Percentiles rank a stretch among this genome's conserved stretches.
Conservation (phyloP, 352 stramenopile species). For the Phytophthora hibernalis region DNA sequence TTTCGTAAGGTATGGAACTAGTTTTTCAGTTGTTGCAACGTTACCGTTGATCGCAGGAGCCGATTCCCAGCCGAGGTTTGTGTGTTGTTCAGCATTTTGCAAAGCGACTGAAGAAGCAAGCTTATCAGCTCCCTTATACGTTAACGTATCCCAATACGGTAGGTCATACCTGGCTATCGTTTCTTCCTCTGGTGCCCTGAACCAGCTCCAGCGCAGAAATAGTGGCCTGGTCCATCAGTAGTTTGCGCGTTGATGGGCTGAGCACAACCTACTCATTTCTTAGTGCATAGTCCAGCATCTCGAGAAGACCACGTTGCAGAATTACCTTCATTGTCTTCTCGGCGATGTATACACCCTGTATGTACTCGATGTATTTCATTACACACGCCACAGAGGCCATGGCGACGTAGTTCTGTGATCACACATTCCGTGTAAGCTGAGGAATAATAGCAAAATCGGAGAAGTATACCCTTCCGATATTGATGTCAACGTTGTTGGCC, state of each 20-base stretch:
- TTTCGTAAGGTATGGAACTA: not conserved
- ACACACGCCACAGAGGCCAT: constrained; percentile 84
- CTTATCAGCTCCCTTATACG: not conserved
- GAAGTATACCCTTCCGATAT: constrained; percentile 67
- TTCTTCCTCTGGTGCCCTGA: constrained; percentile 61
- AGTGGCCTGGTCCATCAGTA: constrained; percentile 88
- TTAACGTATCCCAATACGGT: not conserved
- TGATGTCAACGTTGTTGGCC: constrained; percentile 84
- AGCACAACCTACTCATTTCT: constrained; percentile 59
- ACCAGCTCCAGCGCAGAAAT: constrained; percentile 78
- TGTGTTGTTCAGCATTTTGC: constrained; percentile 80
- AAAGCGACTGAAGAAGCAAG: constrained; percentile 61
- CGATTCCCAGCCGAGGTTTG: constrained; percentile 80
- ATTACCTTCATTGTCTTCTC: constrained; percentile 83
- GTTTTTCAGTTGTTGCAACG: not conserved
- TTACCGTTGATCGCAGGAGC: constrained; percentile 79
- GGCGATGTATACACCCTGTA: constrained; percentile 87
- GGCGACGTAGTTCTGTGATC: constrained; percentile 76
- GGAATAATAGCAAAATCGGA: not conserved
- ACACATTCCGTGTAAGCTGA: not conserved
- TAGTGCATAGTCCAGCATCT: not conserved
- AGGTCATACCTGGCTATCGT: constrained; percentile 53
- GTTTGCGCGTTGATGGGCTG: constrained; percentile 72
- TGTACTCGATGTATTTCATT: constrained; percentile 89
- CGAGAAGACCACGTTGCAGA: not conserved